phyloP scores from a whole-genome alignment of 345 rosid species.

The Garcia nutans region DNA sequence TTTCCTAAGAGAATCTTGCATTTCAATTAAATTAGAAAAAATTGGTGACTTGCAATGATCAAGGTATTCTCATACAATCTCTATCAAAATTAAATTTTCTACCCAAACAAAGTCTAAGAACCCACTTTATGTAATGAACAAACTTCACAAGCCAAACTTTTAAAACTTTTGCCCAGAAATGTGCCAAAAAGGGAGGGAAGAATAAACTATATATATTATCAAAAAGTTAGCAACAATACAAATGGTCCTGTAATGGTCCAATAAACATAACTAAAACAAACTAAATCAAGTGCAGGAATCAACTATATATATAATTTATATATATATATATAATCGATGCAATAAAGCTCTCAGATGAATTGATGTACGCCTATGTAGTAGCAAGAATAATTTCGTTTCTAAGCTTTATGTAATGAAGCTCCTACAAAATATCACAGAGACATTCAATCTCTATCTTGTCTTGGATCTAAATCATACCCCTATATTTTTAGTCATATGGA shows the following conservation, averaged over 20 bases:
- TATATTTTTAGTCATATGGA: constrained; percentile 55
- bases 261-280: not conserved
- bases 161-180: no score
- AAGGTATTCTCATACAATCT: no score
- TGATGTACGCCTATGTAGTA: not conserved
- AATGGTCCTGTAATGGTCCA: not conserved
- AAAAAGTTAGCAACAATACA: no score
- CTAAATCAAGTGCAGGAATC: not conserved
- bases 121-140: no score
- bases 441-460: not conserved
- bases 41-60: no score
- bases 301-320: not conserved
- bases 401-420: not conserved
- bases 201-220: no score
- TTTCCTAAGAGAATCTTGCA: no score
- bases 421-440: not conserved
- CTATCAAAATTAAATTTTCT: no score
- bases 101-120: no score
- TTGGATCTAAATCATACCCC: not conserved
- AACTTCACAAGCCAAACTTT: no score
- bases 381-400: not conserved
- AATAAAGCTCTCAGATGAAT: not conserved
- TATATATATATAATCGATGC: not conserved
- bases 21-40: no score
- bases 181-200: no score